These are phyloP conservation scores for Albophoma yamanashiensis DNA, from an alignment of 2,329 filamentous ascomycete genomes.

Conservation along the genomic window DNA sequence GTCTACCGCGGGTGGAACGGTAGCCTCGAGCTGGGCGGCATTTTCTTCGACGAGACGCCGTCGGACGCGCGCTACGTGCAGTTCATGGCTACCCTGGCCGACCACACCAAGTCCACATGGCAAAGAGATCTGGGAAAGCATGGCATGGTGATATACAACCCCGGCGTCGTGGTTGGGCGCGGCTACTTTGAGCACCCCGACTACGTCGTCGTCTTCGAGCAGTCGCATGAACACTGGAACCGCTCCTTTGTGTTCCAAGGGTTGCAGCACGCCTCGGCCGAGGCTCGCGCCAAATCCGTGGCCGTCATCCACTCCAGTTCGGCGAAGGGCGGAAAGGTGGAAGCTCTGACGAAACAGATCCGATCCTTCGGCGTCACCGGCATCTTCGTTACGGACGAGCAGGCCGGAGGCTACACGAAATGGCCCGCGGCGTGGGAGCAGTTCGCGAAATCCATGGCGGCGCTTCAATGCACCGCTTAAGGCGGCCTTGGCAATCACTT, in stretches of 20 bases:
- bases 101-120: constrained; percentile 12
- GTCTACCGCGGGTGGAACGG: constrained; percentile 32
- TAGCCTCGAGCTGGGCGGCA: constrained; percentile 28
- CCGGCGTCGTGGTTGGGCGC: constrained; percentile 28
- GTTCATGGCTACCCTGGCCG: constrained; percentile 13
- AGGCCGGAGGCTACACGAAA: constrained; percentile 8
- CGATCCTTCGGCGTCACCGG: constrained; percentile 6
- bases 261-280: neutral
- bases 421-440: constrained; percentile 8
- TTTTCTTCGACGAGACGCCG: constrained; percentile 38
- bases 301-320: constrained; percentile 7
- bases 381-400: constrained; percentile 9
- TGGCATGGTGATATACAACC: constrained; percentile 28
- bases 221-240: constrained; percentile 9
- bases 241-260: neutral
- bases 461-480: neutral
- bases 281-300: constrained; percentile 4
- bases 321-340: neutral
- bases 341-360: neutral
- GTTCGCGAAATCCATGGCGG: constrained; percentile 3
- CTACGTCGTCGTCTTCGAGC: constrained; percentile 34
- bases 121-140: constrained; percentile 1
- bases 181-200: constrained; percentile 28
- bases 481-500: neutral
- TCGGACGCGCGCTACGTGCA: constrained; percentile 9